These are phyloP conservation scores for Tanacetum coccineum DNA, from an alignment of 129 eudicot genomes.

Conservation along the genomic window DNA sequence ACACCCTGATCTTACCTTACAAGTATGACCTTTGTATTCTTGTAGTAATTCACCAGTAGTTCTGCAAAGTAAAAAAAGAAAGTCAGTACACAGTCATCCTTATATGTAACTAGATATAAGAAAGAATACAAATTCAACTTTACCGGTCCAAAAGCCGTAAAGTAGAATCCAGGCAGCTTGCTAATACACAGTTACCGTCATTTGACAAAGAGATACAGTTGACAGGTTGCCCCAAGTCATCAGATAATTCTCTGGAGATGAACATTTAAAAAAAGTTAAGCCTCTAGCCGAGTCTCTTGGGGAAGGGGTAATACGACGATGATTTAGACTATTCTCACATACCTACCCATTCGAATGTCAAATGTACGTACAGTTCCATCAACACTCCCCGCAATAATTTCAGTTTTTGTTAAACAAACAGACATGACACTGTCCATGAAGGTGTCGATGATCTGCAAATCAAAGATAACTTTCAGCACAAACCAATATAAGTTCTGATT, in stretches of 20 bases:
- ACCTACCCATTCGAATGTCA: slow-evolving; percentile 98
- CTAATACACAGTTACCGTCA: slow-evolving; percentile 89
- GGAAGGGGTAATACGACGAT: background rate
- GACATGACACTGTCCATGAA: slow-evolving; percentile 97
- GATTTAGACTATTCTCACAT: slow-evolving; percentile 29
- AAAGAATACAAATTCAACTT: slow-evolving; percentile 10
- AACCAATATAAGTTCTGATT: background rate
- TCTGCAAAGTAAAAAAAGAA: slow-evolving; percentile 40
- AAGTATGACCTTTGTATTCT: slow-evolving; percentile 93
- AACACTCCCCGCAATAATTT: slow-evolving; percentile 98
- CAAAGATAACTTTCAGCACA: slow-evolving; percentile 14
- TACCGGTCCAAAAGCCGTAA: slow-evolving; percentile 89
- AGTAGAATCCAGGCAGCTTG: slow-evolving; percentile 94
- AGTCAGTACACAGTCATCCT: slow-evolving; percentile 17
- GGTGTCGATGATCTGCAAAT: slow-evolving; percentile 71
- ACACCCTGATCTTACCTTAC: slow-evolving; percentile 58
- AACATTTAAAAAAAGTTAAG: background rate
- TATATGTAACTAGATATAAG: slow-evolving; percentile 6
- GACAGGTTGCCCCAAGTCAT: slow-evolving; percentile 88
- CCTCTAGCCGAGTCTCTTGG: background rate
- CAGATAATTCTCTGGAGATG: slow-evolving; percentile 70
- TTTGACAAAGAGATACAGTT: slow-evolving; percentile 93
- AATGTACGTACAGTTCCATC: slow-evolving; percentile 98
- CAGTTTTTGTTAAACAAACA: slow-evolving; percentile 76
- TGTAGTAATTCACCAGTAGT: slow-evolving; percentile 89